Percentiles rank a stretch among this genome's conserved stretches.
Evolutionary conservation across 192 early-diverging fungal genomes (phyloP).

Genomic region (Paraglomus brasilianum): DNA sequence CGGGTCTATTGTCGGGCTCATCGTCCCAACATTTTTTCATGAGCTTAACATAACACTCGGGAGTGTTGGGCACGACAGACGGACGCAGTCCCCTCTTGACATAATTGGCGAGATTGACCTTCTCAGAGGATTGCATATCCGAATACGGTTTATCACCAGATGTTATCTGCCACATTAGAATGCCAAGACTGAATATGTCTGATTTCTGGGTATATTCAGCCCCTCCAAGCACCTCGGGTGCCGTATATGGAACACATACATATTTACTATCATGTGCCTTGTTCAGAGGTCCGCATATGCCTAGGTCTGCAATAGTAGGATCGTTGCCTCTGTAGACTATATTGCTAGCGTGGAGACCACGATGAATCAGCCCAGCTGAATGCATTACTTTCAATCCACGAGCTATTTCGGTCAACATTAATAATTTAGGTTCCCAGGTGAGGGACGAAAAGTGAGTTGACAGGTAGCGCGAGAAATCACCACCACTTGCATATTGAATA

Average conservation of each 20-base stretch:
- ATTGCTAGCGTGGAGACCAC: conserved; percentile 16
- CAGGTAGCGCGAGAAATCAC: neutral
- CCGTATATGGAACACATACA: conserved; percentile 8
- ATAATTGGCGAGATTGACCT: conserved; percentile 30
- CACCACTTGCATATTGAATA: conserved; percentile 27
- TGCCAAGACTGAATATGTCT: conserved; percentile 44
- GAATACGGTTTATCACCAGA: conserved; percentile 39
- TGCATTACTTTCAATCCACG: conserved; percentile 5
- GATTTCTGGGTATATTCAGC: conserved; percentile 34
- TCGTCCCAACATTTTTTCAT: conserved; percentile 27
- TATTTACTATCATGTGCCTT: neutral
- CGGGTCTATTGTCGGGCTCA: conserved; percentile 1
- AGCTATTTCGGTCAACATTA: conserved; percentile 10
- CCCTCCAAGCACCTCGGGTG: conserved; percentile 18
- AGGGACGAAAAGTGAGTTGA: neutral
- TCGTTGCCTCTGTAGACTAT: conserved; percentile 9
- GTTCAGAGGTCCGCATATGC: neutral
- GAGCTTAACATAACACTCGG: conserved; percentile 20
- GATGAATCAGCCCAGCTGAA: neutral
- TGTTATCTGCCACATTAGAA: conserved; percentile 46
- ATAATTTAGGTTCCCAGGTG: conserved; percentile 1
- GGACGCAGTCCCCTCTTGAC: conserved; percentile 36
- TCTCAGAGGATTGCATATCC: conserved; percentile 21
- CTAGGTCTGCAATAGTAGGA: conserved; percentile 14
- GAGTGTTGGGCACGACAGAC: conserved; percentile 36